Percentiles rank a stretch among this genome's conserved stretches.
phyloP scores from a whole-genome alignment of 2,329 filamentous ascomycete genomes.

The Malbranchea zuffiana region DNA sequence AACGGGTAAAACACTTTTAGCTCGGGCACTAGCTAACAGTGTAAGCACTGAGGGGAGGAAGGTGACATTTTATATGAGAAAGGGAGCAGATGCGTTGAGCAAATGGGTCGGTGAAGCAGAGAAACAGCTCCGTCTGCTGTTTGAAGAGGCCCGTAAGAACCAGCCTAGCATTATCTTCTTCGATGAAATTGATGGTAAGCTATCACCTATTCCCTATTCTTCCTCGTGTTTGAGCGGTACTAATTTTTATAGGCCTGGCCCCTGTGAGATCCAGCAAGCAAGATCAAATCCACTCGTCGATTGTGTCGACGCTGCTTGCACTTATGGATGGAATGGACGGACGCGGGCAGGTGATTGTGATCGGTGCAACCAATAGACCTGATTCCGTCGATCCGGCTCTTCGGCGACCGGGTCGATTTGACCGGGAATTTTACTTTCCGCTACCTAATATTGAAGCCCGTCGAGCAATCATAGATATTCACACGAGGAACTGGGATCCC shows the following conservation, averaged over 20 bases:
- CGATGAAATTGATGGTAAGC: conserved; percentile 83
- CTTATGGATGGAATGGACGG: conserved; percentile 98
- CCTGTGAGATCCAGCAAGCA: conserved; percentile 96
- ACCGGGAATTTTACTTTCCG: conserved; percentile 96
- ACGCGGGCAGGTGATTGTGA: conserved; percentile 95
- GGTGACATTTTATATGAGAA: conserved; percentile 98
- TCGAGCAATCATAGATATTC: conserved; percentile 82
- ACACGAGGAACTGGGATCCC: conserved; percentile 85
- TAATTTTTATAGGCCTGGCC: conserved; percentile 47
- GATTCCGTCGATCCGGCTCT: conserved; percentile 98
- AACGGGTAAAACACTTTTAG: conserved; percentile 95
- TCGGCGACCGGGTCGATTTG: conserved; percentile 92
- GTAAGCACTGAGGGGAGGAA: conserved; percentile 82
- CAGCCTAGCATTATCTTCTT: conserved; percentile 99
- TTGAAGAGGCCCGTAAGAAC: conserved; percentile 88
- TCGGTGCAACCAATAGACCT: conserved; percentile 95
- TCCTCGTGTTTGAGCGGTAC: too few relatives aligned
- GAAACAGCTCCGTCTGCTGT: conserved; percentile 81
- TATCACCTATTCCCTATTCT: neutral
- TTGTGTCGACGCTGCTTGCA: conserved; percentile 85
- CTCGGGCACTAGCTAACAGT: conserved; percentile 81
- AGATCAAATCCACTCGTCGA: conserved; percentile 96
- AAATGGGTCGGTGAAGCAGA: conserved; percentile 99
- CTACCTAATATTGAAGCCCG: conserved; percentile 71
- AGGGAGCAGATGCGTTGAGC: conserved; percentile 91